These are phyloP conservation scores for Cymbidium sinense DNA, from an alignment of 106 monocot species.

Conservation along the genomic window DNA sequence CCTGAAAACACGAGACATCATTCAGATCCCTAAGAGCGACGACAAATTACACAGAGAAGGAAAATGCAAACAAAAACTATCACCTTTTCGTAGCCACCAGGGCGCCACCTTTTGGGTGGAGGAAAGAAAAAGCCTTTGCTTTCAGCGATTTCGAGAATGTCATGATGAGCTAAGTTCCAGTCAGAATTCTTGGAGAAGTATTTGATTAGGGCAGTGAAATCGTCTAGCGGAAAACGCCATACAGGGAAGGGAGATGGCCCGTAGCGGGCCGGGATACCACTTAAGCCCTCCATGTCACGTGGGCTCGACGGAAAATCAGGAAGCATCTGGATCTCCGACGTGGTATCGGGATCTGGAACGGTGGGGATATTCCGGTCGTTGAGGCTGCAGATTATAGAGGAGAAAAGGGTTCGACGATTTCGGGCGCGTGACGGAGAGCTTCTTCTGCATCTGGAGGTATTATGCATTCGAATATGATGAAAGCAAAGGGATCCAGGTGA, in stretches of 20 bases:
- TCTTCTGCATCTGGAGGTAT: background rate
- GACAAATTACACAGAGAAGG: background rate
- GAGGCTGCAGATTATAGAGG: background rate
- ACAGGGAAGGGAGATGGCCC: background rate
- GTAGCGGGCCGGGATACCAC: background rate
- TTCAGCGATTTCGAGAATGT: constrained; percentile 1
- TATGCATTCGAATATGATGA: background rate
- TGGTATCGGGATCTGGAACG: background rate
- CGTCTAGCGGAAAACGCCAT: too few relatives aligned
- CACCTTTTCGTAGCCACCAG: constrained; percentile 4
- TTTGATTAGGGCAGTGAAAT: background rate
- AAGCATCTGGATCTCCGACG: background rate
- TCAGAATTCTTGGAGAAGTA: background rate
- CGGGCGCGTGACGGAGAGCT: background rate
- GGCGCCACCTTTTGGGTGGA: background rate
- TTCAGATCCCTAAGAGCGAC: background rate
- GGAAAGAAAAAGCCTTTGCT: background rate
- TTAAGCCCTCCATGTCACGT: background rate
- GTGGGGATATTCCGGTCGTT: background rate
- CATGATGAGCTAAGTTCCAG: background rate
- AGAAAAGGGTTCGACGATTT: background rate
- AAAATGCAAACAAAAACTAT: background rate
- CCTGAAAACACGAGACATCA: background rate
- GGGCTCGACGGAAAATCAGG: background rate
- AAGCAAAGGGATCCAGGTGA: background rate